Evolutionary conservation across 768 basidiomycete genomes (phyloP), one percentile per base, ranked within the genome.

Genomic region (Kwoniella mangroviensis): DNA sequence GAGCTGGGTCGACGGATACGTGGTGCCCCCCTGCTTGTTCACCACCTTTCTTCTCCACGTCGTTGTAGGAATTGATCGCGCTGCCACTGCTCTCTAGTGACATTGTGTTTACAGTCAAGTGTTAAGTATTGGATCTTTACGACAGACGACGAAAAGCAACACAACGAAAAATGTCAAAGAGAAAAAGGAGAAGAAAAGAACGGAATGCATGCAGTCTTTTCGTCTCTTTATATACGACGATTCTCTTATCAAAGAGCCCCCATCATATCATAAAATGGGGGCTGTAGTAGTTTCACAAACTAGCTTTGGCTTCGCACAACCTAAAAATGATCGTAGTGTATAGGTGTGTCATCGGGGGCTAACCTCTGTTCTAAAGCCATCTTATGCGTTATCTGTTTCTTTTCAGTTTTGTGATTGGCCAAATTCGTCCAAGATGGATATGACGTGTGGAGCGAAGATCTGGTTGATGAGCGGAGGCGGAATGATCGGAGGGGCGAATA

Each of bases 21-120:
- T n/a, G n/a, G 21, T 19, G 21, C 22, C 34, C 58, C 6, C 17
- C 56, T 28, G 10, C 56, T 11, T 0, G 11, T 15, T 60, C 15
- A 13, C 53, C 64, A 19, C 41, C 42, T 21, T 66, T 66, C 65
- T 66, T 66, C 56, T 66, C 65, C 3, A 57, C 65, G 28, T 66
- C 65, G 21, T 56, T 56, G 17, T 26, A 26, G 13, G 41, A 43
- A 21, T 57, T 55, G 28, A n/a, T n/a, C 0, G 45, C 45, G 19
- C 45, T 49, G 13, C 34, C 34, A 65, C 52, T 68, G 67, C 41
- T 41, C 19, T 60, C 58, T 43, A 1, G 41, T 13, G 58, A 13
- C 58, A 60, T 60, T 24, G 3, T 57, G 28, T n/a, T 28, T 28
- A 28, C 4, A 4, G 2, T 28, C 4, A 28, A 28, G 4, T 24